These are phyloP conservation scores for Trichoderma oligosporum DNA, from an alignment of 2,329 filamentous ascomycete genomes.

Conservation along the genomic window DNA sequence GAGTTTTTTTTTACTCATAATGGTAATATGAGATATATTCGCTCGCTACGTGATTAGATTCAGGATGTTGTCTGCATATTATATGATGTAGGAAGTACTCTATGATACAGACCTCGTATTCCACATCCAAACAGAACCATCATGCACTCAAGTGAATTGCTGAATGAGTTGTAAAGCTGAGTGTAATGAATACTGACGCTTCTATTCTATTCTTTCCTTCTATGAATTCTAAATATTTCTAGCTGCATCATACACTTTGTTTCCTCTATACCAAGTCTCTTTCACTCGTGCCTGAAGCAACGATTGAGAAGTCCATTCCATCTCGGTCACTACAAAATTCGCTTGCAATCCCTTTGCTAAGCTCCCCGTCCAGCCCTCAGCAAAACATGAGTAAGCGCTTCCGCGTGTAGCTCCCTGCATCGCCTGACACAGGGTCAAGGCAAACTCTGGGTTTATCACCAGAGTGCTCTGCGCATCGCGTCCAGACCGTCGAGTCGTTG, in stretches of 20 bases:
- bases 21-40: no score
- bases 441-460: constrained; percentile 4
- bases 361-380: constrained; percentile 6
- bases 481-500: constrained; percentile 8
- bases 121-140: no score
- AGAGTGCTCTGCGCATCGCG: not conserved
- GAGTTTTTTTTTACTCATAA: no score
- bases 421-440: constrained; percentile 1
- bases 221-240: not conserved
- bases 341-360: not conserved
- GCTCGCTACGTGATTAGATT: no score
- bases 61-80: no score
- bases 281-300: not conserved
- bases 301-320: constrained; percentile 9
- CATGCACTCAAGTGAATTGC: no score
- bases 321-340: not conserved
- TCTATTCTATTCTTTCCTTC: not conserved
- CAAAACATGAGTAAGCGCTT: constrained; percentile 11
- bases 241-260: constrained; percentile 6
- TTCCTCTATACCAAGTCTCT: constrained; percentile 4
- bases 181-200: no score
- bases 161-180: no score
- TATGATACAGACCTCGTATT: no score
- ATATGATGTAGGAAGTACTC: no score
- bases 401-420: constrained; percentile 9